Base-by-base conservation (phyloP, 306 rosid species). In the Calophaca sinica region DNA sequence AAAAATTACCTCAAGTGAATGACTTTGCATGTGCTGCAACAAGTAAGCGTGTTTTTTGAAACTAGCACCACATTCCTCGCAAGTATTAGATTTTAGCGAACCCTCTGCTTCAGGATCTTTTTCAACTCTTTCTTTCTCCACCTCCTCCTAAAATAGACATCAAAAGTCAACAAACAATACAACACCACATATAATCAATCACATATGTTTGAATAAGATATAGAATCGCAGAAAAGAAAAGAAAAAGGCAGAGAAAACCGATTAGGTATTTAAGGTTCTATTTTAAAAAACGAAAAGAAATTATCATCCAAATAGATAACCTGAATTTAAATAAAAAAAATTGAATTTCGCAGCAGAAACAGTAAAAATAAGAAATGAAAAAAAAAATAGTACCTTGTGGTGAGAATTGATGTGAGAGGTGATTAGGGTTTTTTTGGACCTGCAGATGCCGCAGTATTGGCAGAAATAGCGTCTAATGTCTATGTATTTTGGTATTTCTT, bases 21-120 rank as follows among this genome's bases (percentile, higher is more conserved):
- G 99, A 59, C 97, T 85, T 74, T 32, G 92, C 96, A 90, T 90
- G 53, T 92, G 97, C 62, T 92, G 97, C 68, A 83, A 76, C 81
- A 90, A 81, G 77, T 92, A 78, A 7, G 97, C 93, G 44, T 87
- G 93, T 59, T 92, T 92, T 44, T 76, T 90, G 79, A 94, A 94
- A 45, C 71, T 77, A 38, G 78, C 93, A 73, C 93, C 96, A 65
- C 99, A 92, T 12, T 88, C 82, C 62, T 74, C 59, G 48, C 99
- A 94, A 5, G 86, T 79, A 73, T 88, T 85, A 58, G 88, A 59
- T 57, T 82, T 80, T 7, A 5, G 45, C 6, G 0, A 11, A 3
- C 50, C 61, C 65, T 55, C 80, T 1, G 41, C 38, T n/a, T 70
- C 81, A 3, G 8, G 55, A 62, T 59, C 83, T 68, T 42, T 70